Evolutionary conservation across 2,329 filamentous ascomycete genomes (phyloP).

Genomic region (Fusarium begoniae): DNA sequence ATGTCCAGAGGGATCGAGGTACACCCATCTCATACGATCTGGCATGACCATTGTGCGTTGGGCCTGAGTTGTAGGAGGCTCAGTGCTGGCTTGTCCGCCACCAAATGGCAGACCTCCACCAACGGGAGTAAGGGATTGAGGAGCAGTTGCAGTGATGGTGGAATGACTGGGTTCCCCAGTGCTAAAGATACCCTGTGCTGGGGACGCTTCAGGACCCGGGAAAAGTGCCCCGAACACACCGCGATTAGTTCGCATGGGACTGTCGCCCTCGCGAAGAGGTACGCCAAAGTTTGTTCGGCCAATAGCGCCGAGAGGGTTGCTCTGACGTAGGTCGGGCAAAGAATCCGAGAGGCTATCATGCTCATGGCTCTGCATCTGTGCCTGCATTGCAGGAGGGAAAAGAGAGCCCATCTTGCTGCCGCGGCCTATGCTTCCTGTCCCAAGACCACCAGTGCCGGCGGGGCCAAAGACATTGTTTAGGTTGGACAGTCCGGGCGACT

Average conservation of each 20-base stretch:
- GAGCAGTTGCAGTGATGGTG: conserved; percentile 43
- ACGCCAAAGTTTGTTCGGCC: conserved; percentile 68
- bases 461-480: conserved; percentile 76
- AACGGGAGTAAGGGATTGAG: conserved; percentile 50
- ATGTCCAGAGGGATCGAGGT: conserved; percentile 91
- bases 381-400: conserved; percentile 89
- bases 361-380: conserved; percentile 82
- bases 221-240: conserved; percentile 67
- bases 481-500: conserved; percentile 76
- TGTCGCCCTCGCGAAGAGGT: conserved; percentile 66
- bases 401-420: conserved; percentile 86
- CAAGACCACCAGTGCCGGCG: conserved; percentile 62
- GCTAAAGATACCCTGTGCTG: conserved; percentile 50
- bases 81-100: conserved; percentile 48
- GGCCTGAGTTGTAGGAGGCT: conserved; percentile 72
- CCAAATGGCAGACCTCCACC: conserved; percentile 49
- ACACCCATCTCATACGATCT: conserved; percentile 98
- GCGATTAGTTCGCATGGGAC: conserved; percentile 64
- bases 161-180: conserved; percentile 51
- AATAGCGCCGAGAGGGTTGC: conserved; percentile 72
- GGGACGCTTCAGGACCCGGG: conserved; percentile 48
- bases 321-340: conserved; percentile 67
- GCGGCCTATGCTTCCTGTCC: conserved; percentile 74
- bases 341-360: conserved; percentile 68
- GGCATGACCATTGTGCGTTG: conserved; percentile 96